Evolutionary conservation across 805 yeast species (phyloP).

Genomic region (Yamadazyma tumulicola): DNA sequence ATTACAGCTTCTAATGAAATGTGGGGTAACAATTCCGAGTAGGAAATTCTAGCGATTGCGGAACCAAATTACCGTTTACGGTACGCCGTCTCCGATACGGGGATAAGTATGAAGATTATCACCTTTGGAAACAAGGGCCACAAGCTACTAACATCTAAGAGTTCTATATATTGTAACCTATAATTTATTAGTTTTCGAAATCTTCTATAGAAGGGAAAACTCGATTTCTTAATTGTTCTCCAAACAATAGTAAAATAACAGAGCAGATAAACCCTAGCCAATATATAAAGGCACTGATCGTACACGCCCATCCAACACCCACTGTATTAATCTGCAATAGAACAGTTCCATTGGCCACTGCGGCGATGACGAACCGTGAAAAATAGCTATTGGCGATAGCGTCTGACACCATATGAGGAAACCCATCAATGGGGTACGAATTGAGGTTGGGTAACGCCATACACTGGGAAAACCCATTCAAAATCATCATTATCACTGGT

Average conservation of each 20-base stretch:
- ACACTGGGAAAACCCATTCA: conserved; percentile 48
- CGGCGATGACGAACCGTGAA: conserved; percentile 45
- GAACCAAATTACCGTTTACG: too few relatives aligned
- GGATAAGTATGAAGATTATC: too few relatives aligned
- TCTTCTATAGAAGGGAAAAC: too few relatives aligned
- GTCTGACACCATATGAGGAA: conserved; percentile 50
- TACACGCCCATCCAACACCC: conserved; percentile 55
- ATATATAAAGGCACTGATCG: conserved; percentile 43
- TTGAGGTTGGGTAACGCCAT: conserved; percentile 47
- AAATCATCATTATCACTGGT: conserved; percentile 48
- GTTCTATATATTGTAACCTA: too few relatives aligned
- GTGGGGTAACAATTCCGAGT: too few relatives aligned
- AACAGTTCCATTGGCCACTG: conserved; percentile 46
- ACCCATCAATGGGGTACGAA: conserved; percentile 53
- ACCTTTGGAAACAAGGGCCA: too few relatives aligned
- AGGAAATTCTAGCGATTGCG: too few relatives aligned
- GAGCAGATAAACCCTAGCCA: conserved; percentile 31
- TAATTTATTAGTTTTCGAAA: too few relatives aligned
- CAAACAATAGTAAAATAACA: conserved; percentile 29
- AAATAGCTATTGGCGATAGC: conserved; percentile 52
- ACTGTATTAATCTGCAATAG: conserved; percentile 40
- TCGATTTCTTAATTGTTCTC: conserved; percentile 14
- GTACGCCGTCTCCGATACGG: too few relatives aligned
- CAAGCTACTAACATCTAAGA: too few relatives aligned
- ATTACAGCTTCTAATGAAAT: too few relatives aligned